Base-by-base conservation (phyloP, 306 rosid genomes). In the Vicia sativa region DNA sequence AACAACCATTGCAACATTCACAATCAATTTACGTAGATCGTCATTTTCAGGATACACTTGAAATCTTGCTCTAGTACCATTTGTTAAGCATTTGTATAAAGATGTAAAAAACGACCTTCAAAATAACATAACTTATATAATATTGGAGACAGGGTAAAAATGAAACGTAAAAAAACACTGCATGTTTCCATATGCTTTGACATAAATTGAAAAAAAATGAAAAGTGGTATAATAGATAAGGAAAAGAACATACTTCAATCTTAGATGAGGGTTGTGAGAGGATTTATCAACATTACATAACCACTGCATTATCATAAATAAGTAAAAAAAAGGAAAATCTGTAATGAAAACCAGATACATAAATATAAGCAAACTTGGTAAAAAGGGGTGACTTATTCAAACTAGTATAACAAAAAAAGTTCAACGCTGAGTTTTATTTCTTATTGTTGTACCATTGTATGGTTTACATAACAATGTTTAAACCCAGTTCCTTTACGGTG, bases 231-330 rank as follows among this genome's bases (percentile, higher is more conserved):
- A 35, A 48, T 25, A 70, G 45, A 66, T 13, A 62, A 41, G 74
- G 66, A 62, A 35, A 45, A 4, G 43, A 60, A 67, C 91, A 34
- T 93, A 93, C 98, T 93, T 88, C 71, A 90, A 77, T 86, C 98
- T 88, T 73, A 81, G 74, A 5, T 73, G 72, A 3, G 98, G 98
- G 54, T 82, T 80, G 76, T 93, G 98, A 25, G 85, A 86, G 59
- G 97, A 90, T 48, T 85, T 93, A 72, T 86, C 96, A 80, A 95
- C 97, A 78, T 90, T 86, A 88, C 98, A 93, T 80, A 93, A 63
- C 98, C 98, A 93, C 98, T 90, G 97, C 77, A 82, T 28, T 66
- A 65, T 52, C 62, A 66, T 46, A 71, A n/a, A 61, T 10, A 60
- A 65, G 39, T 65, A n/a, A 25, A 60, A 10, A 50, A n/a, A n/a